Base-by-base conservation (phyloP, 140 eudicot genomes). In the Flaveria floridana region DNA sequence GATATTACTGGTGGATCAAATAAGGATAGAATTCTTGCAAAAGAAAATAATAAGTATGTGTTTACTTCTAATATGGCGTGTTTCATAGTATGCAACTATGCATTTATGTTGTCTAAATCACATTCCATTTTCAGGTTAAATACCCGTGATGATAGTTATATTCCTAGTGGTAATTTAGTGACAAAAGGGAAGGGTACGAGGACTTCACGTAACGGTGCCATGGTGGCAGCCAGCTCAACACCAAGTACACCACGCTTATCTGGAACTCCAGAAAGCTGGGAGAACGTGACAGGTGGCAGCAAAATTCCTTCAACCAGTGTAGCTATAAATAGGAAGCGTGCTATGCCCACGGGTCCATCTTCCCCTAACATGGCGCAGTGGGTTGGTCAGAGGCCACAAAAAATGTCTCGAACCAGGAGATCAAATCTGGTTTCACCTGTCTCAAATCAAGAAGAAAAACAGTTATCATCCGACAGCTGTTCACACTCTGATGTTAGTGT, bases 351-450 rank as follows among this genome's bases (percentile, higher is more conserved):
- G 10, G 95, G 90, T 37, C 79, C 97, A 51, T 84, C 98, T 9
- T 87, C 98, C 59, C 97, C 96, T 3, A 86, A 89, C 4, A 84
- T 89, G 81, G 83, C 97, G 56, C 96, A 92, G 66, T 92, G 98
- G 98, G 96, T 66, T 72, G 96, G 98, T 71, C 96, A 89, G 85
- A 85, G 98, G 76, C 96, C 96, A 4, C 96, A 89, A 64, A 92
- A 92, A 62, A 89, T 87, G 47, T 87, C 97, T 25, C 88, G 98
- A 55, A 87, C 87, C 5, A 85, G 98, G 78, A 86, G 98, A 81
- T 83, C 98, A 39, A 92, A 92, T 80, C 83, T 92, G 71, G 85
- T 89, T 53, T 83, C 96, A 65, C 95, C 95, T 7, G 88, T 88
- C 65, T 83, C 96, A 50, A 84, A 83, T 71, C 86, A 82, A 74